Percentiles rank a stretch among this genome's conserved stretches.
Conservation (phyloP, 2,329 filamentous ascomycete species). For the Calonectria pseudoturangicola region DNA sequence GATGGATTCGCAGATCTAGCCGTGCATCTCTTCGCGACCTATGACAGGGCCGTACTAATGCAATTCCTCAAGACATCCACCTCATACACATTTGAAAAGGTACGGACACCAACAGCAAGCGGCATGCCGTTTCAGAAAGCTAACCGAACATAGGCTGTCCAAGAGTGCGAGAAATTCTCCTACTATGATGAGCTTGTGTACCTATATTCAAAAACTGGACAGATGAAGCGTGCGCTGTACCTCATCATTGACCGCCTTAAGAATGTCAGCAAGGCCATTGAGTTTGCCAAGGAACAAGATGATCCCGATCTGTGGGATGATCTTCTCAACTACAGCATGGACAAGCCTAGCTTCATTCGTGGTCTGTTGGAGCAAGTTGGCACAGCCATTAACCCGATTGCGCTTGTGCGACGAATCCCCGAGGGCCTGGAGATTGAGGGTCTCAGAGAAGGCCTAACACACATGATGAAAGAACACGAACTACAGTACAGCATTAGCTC, state of each 20-base stretch:
- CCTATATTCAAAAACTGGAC: constrained; percentile 94
- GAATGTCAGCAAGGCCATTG: constrained; percentile 93
- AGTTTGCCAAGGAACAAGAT: constrained; percentile 94
- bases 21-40: constrained; percentile 89
- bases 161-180: constrained; percentile 86
- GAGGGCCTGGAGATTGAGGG: constrained; percentile 95
- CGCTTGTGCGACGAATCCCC: constrained; percentile 91
- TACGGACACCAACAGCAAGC: constrained; percentile 48
- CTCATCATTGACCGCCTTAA: constrained; percentile 95
- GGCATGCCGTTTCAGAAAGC: constrained; percentile 1
- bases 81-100: constrained; percentile 90
- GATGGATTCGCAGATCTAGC: constrained; percentile 92
- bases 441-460: constrained; percentile 88
- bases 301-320: constrained; percentile 97
- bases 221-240: constrained; percentile 92
- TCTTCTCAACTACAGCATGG: constrained; percentile 95
- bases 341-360: constrained; percentile 95
- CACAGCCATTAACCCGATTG: constrained; percentile 93
- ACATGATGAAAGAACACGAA: constrained; percentile 96
- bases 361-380: constrained; percentile 95
- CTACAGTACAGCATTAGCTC: constrained; percentile 94
- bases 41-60: constrained; percentile 87
- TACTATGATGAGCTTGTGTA: constrained; percentile 97
- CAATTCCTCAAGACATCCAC: constrained; percentile 90
- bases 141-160: constrained; percentile 70